Evolutionary conservation across 1,139 yeast species (phyloP).

Genomic region (Nakaseomyces delphensis): DNA sequence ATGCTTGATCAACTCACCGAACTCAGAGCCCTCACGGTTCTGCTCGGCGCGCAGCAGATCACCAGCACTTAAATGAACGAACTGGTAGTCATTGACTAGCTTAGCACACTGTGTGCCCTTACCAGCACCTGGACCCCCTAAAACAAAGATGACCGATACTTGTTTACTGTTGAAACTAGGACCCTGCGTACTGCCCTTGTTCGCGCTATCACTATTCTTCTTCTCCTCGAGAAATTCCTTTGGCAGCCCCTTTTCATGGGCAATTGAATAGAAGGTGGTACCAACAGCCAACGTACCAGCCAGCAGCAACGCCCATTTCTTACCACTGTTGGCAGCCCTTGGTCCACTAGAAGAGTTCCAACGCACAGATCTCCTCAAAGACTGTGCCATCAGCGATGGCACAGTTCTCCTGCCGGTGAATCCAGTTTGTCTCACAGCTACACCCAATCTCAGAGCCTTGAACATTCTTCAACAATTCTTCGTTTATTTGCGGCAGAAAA

Average conservation of each 20-base stretch:
- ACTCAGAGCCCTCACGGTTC: conserved; percentile 68
- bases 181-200: conserved; percentile 11
- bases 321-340: conserved; percentile 5
- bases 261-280: conserved; percentile 40
- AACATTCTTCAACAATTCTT: not conserved
- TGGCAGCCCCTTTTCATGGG: conserved; percentile 41
- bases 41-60: conserved; percentile 92
- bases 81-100: conserved; percentile 69
- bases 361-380: not conserved
- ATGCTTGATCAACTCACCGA: conserved; percentile 75
- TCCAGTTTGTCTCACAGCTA: not conserved
- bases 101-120: conserved; percentile 94
- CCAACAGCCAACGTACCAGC: conserved; percentile 36
- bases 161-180: conserved; percentile 52
- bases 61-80: conserved; percentile 89
- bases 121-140: conserved; percentile 85
- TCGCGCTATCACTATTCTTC: not conserved
- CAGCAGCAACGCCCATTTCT: conserved; percentile 17
- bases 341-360: not conserved
- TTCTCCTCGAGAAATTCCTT: conserved; percentile 38
- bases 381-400: not conserved
- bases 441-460: not conserved
- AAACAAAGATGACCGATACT: conserved; percentile 74
- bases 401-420: not conserved
- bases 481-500: not conserved